A percentile compares a stretch with the other conserved stretches of the same genome.
These are phyloP conservation scores for Claviceps spartinae DNA, from an alignment of 2,329 filamentous ascomycete genomes.

Conservation along the genomic window DNA sequence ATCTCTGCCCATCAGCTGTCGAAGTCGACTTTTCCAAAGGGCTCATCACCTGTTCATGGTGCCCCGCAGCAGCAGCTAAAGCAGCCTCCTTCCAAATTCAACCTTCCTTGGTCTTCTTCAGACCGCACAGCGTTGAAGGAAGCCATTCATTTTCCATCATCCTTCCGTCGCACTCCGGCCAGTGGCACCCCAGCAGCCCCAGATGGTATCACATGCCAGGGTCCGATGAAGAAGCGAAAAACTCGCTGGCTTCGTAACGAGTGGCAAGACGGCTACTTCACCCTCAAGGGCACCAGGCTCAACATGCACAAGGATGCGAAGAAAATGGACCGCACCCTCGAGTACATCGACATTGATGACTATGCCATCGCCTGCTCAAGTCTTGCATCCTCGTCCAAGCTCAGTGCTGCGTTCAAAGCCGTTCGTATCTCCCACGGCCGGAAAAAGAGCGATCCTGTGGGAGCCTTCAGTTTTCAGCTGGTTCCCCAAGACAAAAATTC, in stretches of 20 bases:
- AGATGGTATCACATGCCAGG: slow-evolving; percentile 55
- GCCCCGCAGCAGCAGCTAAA: slow-evolving; percentile 25
- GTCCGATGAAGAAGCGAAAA: slow-evolving; percentile 90
- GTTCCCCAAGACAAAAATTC: slow-evolving; percentile 51
- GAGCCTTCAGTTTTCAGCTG: slow-evolving; percentile 74
- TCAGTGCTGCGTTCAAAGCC: slow-evolving; percentile 76
- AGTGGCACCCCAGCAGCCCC: slow-evolving; percentile 20
- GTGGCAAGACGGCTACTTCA: slow-evolving; percentile 87
- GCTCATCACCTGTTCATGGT: slow-evolving; percentile 22
- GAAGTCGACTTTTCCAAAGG: slow-evolving; percentile 19
- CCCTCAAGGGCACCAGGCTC: slow-evolving; percentile 60
- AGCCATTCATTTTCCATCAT: slow-evolving; percentile 24
- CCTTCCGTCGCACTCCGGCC: slow-evolving; percentile 12
- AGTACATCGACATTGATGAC: slow-evolving; percentile 78
- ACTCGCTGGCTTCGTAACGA: slow-evolving; percentile 81
- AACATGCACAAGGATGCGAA: slow-evolving; percentile 58
- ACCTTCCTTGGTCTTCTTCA: slow-evolving; percentile 43
- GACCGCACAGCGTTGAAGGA: slow-evolving; percentile 32
- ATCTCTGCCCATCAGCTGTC: slow-evolving; percentile 27
- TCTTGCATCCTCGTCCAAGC: slow-evolving; percentile 61
- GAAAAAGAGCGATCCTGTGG: slow-evolving; percentile 43
- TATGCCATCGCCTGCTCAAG: slow-evolving; percentile 78
- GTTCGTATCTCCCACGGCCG: slow-evolving; percentile 47
- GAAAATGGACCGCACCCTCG: slow-evolving; percentile 44
- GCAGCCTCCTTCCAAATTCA: slow-evolving; percentile 38